phyloP scores from a whole-genome alignment of 2,329 filamentous ascomycete species.

The Pestalotiopsis sp. region DNA sequence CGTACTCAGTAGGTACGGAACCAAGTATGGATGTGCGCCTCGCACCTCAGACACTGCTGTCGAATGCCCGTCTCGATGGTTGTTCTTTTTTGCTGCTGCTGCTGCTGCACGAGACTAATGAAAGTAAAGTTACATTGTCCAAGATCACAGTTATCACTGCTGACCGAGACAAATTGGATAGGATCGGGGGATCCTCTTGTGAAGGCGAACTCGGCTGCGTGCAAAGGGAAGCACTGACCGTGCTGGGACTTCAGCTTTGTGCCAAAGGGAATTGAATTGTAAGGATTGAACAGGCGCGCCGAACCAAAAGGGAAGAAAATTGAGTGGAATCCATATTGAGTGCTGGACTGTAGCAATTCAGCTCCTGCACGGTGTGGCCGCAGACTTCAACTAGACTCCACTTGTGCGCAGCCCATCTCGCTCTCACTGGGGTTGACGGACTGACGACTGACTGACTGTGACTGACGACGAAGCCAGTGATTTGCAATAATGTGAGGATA shows the following conservation, averaged over 20 bases:
- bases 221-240: background rate
- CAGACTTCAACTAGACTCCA: background rate
- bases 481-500: background rate
- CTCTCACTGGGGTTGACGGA: background rate
- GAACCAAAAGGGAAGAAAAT: background rate
- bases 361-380: background rate
- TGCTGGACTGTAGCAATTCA: background rate
- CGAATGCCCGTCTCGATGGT: background rate
- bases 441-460: background rate
- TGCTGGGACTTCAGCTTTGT: background rate
- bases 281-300: background rate
- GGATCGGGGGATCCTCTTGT: background rate
- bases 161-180: background rate
- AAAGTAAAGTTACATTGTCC: background rate
- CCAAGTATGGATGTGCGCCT: background rate
- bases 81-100: background rate
- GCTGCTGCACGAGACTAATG: background rate
- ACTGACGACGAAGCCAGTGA: background rate
- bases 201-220: background rate
- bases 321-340: background rate
- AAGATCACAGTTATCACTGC: background rate
- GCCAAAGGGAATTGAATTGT: background rate
- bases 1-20: too few relatives aligned
- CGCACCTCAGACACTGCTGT: background rate
- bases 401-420: background rate